These are phyloP conservation scores for Coprinellus micaceus DNA, from an alignment of 768 basidiomycete species.

Conservation along the genomic window DNA sequence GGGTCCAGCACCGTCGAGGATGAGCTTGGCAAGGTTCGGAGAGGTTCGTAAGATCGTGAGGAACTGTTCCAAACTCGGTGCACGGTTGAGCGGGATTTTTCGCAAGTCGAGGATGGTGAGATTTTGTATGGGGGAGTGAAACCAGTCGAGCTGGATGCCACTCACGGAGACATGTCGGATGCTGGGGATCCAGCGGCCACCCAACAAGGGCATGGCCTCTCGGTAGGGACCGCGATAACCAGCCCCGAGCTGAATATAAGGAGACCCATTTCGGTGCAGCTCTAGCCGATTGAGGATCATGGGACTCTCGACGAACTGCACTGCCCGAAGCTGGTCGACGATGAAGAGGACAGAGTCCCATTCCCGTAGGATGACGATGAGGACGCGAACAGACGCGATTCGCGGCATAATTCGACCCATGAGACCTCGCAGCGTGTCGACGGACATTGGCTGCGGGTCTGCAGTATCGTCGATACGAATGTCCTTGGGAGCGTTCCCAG, in stretches of 20 bases:
- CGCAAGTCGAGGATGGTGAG: slow-evolving; percentile 66
- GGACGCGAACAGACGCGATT: slow-evolving; percentile 53
- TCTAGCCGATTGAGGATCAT: slow-evolving; percentile 60
- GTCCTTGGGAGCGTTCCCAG: slow-evolving; percentile 52
- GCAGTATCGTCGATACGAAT: slow-evolving; percentile 52
- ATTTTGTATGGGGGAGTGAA: slow-evolving; percentile 41
- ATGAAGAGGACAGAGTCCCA: slow-evolving; percentile 52
- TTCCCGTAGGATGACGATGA: slow-evolving; percentile 54
- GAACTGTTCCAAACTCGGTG: slow-evolving; percentile 49
- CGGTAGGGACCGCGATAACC: slow-evolving; percentile 34
- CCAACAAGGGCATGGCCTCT: slow-evolving; percentile 43
- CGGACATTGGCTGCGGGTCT: slow-evolving; percentile 33
- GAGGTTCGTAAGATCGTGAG: slow-evolving; percentile 47
- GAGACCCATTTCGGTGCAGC: slow-evolving; percentile 53
- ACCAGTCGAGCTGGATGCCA: slow-evolving; percentile 63
- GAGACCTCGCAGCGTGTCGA: slow-evolving; percentile 42
- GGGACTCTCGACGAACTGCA: slow-evolving; percentile 29
- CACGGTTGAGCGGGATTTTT: slow-evolving; percentile 49
- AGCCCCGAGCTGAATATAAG: slow-evolving; percentile 42
- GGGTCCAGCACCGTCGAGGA: slow-evolving; percentile 64
- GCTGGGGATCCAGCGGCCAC: slow-evolving; percentile 40
- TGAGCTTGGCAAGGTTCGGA: slow-evolving; percentile 50
- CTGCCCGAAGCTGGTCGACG: slow-evolving; percentile 44
- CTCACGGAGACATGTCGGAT: slow-evolving; percentile 52
- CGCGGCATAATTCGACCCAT: slow-evolving; percentile 49